phyloP scores from a whole-genome alignment of 345 rosid genomes.

The Pistacia atlantica region DNA sequence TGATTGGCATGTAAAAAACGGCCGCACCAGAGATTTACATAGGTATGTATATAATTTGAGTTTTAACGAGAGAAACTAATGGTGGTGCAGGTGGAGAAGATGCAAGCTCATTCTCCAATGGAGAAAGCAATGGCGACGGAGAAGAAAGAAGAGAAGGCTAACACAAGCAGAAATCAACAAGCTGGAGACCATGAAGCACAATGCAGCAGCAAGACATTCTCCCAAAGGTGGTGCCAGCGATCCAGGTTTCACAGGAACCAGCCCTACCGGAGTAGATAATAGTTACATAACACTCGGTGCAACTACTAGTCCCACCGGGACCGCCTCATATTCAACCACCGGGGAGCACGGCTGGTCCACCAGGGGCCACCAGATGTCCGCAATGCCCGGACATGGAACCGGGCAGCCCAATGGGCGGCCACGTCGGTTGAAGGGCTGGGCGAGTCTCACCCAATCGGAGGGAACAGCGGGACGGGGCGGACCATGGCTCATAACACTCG shows the following conservation, averaged over 20 bases:
- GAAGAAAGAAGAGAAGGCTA: slow-evolving; percentile 52
- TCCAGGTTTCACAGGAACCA: background rate
- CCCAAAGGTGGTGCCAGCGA: background rate
- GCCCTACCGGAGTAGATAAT: slow-evolving; percentile 13
- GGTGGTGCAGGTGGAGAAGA: slow-evolving; percentile 49
- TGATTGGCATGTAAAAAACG: background rate
- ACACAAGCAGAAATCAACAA: slow-evolving; percentile 60
- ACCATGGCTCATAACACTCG: background rate
- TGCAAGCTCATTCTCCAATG: slow-evolving; percentile 57
- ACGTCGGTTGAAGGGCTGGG: background rate
- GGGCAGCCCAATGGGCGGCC: background rate
- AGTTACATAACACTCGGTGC: slow-evolving; percentile 22
- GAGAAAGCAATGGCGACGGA: slow-evolving; percentile 67
- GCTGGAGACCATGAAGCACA: slow-evolving; percentile 49
- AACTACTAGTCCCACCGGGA: background rate
- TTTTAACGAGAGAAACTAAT: background rate
- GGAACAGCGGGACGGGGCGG: background rate
- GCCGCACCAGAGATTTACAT: background rate
- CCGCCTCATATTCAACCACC: background rate
- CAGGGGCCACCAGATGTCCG: slow-evolving; percentile 1
- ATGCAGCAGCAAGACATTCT: slow-evolving; percentile 45
- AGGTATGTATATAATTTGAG: too few species aligned
- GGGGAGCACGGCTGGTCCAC: background rate
- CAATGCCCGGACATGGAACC: slow-evolving; percentile 4
- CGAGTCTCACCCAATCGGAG: background rate